Conservation (phyloP, 495 filamentous ascomycete species). For the Aspergillus nidulans region DNA sequence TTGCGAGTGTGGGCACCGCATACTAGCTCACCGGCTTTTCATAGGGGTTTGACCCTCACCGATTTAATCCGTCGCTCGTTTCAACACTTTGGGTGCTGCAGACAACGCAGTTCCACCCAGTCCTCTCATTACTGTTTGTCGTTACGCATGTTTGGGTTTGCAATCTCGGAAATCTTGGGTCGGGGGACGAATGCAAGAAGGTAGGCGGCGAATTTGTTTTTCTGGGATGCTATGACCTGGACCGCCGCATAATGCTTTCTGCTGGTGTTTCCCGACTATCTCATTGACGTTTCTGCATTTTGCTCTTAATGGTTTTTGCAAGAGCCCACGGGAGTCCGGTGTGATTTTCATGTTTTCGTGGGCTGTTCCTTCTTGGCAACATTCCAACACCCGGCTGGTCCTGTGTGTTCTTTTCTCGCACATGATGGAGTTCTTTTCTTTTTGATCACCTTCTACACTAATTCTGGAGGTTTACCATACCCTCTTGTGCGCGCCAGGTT, state of each 20-base stretch:
- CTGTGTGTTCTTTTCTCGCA: constrained; percentile 47
- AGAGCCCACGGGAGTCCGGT: constrained; percentile 47
- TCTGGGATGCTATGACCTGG: constrained; percentile 24
- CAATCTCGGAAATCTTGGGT: constrained; percentile 24
- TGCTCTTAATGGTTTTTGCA: constrained; percentile 26
- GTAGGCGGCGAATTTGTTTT: constrained; percentile 34
- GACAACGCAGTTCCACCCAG: not conserved
- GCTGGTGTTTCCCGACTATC: constrained; percentile 35
- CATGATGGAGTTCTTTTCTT: constrained; percentile 41
- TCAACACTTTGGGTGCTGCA: not conserved
- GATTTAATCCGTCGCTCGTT: constrained; percentile 3
- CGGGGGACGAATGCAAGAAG: constrained; percentile 32
- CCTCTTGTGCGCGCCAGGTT: constrained; percentile 27
- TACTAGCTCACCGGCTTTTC: constrained; percentile 26
- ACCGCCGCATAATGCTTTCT: constrained; percentile 36
- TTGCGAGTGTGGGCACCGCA: constrained; percentile 45
- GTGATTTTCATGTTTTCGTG: constrained; percentile 39
- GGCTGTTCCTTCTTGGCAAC: constrained; percentile 34
- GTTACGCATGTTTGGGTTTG: constrained; percentile 34
- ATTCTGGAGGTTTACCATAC: constrained; percentile 17
- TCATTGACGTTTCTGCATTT: constrained; percentile 20
- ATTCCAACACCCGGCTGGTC: constrained; percentile 49
- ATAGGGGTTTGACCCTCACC: not conserved
- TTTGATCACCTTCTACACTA: constrained; percentile 20
- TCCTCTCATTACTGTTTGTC: constrained; percentile 25